Conservation (phyloP, 768 basidiomycete species). For the Russula ochroleuca region DNA sequence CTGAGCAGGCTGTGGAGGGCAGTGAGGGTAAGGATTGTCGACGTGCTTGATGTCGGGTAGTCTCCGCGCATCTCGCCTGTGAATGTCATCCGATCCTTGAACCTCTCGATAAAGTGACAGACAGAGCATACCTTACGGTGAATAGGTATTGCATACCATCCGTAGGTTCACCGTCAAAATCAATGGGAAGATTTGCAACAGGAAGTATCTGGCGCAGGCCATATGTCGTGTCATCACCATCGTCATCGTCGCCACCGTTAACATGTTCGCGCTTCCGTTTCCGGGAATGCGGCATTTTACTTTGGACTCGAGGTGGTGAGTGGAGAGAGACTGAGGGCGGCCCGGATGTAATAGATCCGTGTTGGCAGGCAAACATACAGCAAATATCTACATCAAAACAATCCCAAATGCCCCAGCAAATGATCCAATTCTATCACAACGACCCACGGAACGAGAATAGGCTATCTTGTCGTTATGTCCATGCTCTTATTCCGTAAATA, state of each 20-base stretch:
- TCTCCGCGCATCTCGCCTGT: constrained; percentile 64
- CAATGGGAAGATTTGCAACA: constrained; percentile 70
- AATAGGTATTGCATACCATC: constrained; percentile 82
- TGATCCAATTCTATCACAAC: not conserved
- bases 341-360: not conserved
- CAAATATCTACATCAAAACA: not conserved
- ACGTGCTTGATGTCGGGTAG: constrained; percentile 64
- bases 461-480: constrained; percentile 42
- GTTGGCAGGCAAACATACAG: no score
- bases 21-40: constrained; percentile 59
- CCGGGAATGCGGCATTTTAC: constrained; percentile 24
- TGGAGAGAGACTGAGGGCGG: not conserved
- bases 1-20: constrained; percentile 24
- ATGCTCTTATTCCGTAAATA: constrained; percentile 45
- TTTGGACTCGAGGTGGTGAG: not conserved
- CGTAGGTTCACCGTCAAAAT: constrained; percentile 59
- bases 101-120: constrained; percentile 8
- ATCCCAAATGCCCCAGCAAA: not conserved
- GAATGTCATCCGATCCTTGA: constrained; percentile 5
- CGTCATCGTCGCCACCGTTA: constrained; percentile 42
- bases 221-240: constrained; percentile 57
- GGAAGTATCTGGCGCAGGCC: constrained; percentile 70
- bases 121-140: constrained; percentile 58
- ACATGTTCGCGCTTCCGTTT: constrained; percentile 55
- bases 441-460: constrained; percentile 40